Evolutionary conservation across 1,284 basidiomycete genomes (phyloP).

Genomic region (Coniferiporia sulphurascens): DNA sequence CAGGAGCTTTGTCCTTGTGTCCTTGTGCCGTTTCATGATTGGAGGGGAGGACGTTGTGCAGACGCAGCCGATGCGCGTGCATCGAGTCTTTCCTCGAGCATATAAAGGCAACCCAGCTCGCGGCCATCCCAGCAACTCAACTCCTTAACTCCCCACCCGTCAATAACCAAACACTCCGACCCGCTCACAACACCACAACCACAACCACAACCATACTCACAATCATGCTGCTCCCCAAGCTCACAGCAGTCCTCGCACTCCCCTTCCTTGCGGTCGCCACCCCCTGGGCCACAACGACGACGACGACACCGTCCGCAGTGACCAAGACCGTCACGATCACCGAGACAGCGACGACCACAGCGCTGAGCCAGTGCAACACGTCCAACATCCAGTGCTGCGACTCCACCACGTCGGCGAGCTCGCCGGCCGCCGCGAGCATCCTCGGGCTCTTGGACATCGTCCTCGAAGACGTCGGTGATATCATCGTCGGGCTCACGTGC

Average conservation of each 20-base stretch:
- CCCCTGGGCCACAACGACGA: background rate
- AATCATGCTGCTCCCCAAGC: background rate
- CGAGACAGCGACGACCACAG: background rate
- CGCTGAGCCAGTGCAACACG: background rate
- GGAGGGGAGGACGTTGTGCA: no score
- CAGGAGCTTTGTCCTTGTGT: no score
- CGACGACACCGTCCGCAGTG: background rate
- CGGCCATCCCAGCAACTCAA: no score
- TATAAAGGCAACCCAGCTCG: no score
- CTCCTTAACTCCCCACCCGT: no score
- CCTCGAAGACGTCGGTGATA: background rate
- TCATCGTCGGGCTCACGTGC: slow-evolving; percentile 1
- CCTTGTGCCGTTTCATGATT: no score
- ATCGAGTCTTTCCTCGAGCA: no score
- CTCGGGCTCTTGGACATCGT: slow-evolving; percentile 8
- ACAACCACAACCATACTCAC: background rate
- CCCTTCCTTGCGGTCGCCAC: slow-evolving; percentile 17
- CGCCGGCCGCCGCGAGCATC: background rate
- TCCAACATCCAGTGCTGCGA: background rate
- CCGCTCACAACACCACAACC: no score
- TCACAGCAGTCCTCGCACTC: slow-evolving; percentile 1
- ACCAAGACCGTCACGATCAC: background rate
- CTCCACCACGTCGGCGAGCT: background rate
- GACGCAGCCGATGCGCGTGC: no score
- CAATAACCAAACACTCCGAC: no score